Evolutionary conservation across 106 monocot species (phyloP).

Genomic region (Acanthochlamys bracteata): DNA sequence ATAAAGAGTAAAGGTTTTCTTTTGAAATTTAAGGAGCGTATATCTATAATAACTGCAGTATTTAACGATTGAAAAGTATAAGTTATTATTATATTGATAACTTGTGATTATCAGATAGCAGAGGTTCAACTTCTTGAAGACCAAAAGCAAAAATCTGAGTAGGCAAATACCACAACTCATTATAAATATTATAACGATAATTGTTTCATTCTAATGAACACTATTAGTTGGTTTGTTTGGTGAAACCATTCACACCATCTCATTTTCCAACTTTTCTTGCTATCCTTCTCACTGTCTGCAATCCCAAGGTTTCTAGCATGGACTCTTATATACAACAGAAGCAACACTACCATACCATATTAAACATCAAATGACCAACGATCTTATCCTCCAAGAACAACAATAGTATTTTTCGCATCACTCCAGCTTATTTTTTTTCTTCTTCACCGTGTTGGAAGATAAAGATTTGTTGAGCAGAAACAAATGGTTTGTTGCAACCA

Average conservation of each 20-base stretch:
- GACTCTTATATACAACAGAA: not conserved
- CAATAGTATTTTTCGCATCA: not conserved
- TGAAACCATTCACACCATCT: conserved; percentile 7
- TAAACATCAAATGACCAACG: too few species aligned
- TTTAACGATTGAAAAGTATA: not conserved
- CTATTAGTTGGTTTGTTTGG: conserved; percentile 9
- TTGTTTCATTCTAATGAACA: not conserved
- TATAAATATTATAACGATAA: not conserved
- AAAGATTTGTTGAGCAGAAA: conserved; percentile 1
- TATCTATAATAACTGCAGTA: too few species aligned
- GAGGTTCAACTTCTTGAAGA: not conserved
- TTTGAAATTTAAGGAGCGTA: too few species aligned
- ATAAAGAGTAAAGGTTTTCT: too few species aligned
- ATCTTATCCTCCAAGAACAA: not conserved
- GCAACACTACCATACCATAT: too few species aligned
- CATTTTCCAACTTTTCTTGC: not conserved
- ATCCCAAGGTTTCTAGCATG: not conserved
- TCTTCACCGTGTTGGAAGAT: not conserved
- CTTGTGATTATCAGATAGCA: not conserved
- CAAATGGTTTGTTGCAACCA: conserved; percentile 9
- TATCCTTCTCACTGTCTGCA: not conserved
- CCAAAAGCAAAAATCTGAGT: not conserved
- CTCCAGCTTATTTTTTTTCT: not conserved
- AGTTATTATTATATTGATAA: not conserved
- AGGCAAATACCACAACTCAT: not conserved